Evolutionary conservation across 2,329 filamentous ascomycete genomes (phyloP).

Genomic region (Teratosphaeria gauchensis): DNA sequence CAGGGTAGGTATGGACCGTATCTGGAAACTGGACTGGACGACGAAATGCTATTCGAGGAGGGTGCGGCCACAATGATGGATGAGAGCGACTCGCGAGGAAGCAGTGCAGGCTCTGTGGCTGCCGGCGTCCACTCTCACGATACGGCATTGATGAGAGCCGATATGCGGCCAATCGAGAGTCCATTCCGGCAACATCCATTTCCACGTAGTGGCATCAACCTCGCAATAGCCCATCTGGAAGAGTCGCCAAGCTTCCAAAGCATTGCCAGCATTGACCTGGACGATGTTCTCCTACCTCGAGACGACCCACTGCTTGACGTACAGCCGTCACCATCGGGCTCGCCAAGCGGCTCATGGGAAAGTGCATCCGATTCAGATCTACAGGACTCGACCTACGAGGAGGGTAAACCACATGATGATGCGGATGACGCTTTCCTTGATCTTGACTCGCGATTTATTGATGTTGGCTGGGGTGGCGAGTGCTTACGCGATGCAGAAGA

Average conservation of each 20-base stretch:
- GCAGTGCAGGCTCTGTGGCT: neutral
- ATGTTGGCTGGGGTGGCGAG: slow-evolving; percentile 64
- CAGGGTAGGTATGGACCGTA: slow-evolving; percentile 37
- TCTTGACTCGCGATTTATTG: slow-evolving; percentile 54
- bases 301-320: slow-evolving; percentile 32
- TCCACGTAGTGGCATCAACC: slow-evolving; percentile 5
- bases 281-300: slow-evolving; percentile 32
- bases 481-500: slow-evolving; percentile 94
- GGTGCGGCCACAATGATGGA: neutral
- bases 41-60: slow-evolving; percentile 2
- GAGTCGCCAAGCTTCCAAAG: slow-evolving; percentile 17
- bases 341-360: slow-evolving; percentile 19
- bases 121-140: neutral
- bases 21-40: slow-evolving; percentile 7
- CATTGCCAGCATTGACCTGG: slow-evolving; percentile 23
- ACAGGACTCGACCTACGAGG: slow-evolving; percentile 10
- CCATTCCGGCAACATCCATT: slow-evolving; percentile 16
- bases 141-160: slow-evolving; percentile 1
- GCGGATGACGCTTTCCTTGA: slow-evolving; percentile 48
- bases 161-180: slow-evolving; percentile 14
- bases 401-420: slow-evolving; percentile 45
- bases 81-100: neutral
- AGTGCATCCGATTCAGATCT: slow-evolving; percentile 16
- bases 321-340: slow-evolving; percentile 23
- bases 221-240: slow-evolving; percentile 1